These are phyloP conservation scores for Aspergillus candidus DNA, from an alignment of 2,329 filamentous ascomycete species.

Conservation along the genomic window DNA sequence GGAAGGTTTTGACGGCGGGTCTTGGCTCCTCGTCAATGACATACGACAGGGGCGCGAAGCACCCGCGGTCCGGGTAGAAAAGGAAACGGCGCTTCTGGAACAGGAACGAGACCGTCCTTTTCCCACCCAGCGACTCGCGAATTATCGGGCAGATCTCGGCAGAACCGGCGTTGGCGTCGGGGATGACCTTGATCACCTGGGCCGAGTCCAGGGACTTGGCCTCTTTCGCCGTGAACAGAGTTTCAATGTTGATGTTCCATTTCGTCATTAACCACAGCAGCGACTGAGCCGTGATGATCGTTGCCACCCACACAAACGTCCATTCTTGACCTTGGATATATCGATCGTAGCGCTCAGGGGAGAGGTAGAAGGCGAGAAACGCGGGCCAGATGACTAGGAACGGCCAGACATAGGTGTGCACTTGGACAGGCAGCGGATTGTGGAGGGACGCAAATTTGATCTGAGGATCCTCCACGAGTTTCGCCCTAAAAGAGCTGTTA, in stretches of 20 bases:
- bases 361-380: conserved; percentile 84
- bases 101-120: conserved; percentile 76
- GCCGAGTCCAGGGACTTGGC: conserved; percentile 67
- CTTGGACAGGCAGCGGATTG: conserved; percentile 71
- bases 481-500: conserved; percentile 50
- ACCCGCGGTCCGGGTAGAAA: conserved; percentile 63
- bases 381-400: conserved; percentile 87
- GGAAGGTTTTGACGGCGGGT: conserved; percentile 70
- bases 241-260: conserved; percentile 87
- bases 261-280: conserved; percentile 93
- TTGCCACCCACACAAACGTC: conserved; percentile 91
- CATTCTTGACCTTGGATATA: conserved; percentile 93
- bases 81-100: conserved; percentile 98
- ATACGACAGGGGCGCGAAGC: conserved; percentile 79
- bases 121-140: conserved; percentile 68
- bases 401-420: conserved; percentile 89
- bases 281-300: conserved; percentile 81
- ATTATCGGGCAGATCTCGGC: conserved; percentile 80
- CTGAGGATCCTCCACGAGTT: conserved; percentile 85
- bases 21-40: conserved; percentile 80
- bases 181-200: conserved; percentile 85
- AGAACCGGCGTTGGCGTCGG: conserved; percentile 78
- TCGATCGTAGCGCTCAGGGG: conserved; percentile 74
- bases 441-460: conserved; percentile 84
- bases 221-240: conserved; percentile 70